Percentiles rank a stretch among this genome's conserved stretches.
Evolutionary conservation across 495 filamentous ascomycete species (phyloP).

Genomic region (Pseudoneurospora amorphoporcata): DNA sequence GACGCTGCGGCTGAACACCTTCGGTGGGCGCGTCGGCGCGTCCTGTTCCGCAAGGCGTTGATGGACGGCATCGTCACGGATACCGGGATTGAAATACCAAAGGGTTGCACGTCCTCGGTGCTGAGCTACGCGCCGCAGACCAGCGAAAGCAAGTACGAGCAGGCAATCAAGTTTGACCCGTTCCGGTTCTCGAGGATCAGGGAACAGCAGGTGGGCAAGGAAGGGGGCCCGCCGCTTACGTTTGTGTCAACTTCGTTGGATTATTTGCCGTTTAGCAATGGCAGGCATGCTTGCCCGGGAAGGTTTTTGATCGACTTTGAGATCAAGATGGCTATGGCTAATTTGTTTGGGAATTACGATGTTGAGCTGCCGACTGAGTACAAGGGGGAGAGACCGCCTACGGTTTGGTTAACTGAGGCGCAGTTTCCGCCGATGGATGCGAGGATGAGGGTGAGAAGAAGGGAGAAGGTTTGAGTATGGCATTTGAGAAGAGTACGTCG

Average conservation of each 20-base stretch:
- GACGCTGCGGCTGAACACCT: slow-evolving; percentile 27
- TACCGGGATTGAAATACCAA: slow-evolving; percentile 24
- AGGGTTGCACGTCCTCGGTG: slow-evolving; percentile 17
- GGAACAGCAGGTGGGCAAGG: slow-evolving; percentile 3
- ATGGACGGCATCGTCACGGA: slow-evolving; percentile 14
- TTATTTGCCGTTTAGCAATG: slow-evolving; percentile 32
- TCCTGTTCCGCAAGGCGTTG: slow-evolving; percentile 23
- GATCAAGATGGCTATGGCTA: slow-evolving; percentile 30
- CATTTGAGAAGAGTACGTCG: too few relatives aligned
- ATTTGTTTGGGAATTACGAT: slow-evolving; percentile 32
- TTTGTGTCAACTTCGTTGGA: slow-evolving; percentile 7
- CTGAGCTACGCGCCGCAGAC: slow-evolving; percentile 21
- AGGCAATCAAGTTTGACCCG: slow-evolving; percentile 15
- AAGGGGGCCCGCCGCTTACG: slow-evolving; percentile 1
- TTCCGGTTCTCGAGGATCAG: slow-evolving; percentile 16
- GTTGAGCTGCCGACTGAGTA: slow-evolving; percentile 24
- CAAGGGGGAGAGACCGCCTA: slow-evolving; percentile 16
- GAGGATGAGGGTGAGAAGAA: slow-evolving; percentile 18
- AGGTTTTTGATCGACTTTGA: slow-evolving; percentile 32
- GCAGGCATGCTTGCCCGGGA: slow-evolving; percentile 35
- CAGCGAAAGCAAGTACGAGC: slow-evolving; percentile 20
- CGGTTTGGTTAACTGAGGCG: slow-evolving; percentile 21
- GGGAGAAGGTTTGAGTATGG: not conserved
- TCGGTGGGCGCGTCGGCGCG: slow-evolving; percentile 21
- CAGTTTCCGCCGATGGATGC: slow-evolving; percentile 19